These are phyloP conservation scores for Plectosphaerella plurivora DNA, from an alignment of 2,329 filamentous ascomycete genomes.

Conservation along the genomic window DNA sequence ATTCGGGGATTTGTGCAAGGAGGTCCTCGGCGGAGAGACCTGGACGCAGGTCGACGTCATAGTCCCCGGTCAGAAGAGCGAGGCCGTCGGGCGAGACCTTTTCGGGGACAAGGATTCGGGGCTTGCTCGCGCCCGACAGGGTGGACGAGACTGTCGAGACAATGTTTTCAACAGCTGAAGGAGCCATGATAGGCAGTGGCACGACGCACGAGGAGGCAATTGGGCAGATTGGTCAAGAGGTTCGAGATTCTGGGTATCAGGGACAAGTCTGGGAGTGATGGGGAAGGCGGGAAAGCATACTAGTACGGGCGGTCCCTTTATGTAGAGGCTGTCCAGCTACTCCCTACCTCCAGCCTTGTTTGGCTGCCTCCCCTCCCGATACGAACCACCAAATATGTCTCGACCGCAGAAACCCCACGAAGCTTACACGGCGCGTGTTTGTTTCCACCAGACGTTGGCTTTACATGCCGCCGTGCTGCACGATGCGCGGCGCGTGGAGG, in stretches of 20 bases:
- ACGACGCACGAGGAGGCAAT: not conserved
- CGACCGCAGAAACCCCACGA: too few relatives aligned
- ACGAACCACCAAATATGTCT: too few relatives aligned
- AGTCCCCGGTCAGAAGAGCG: slow-evolving; percentile 58
- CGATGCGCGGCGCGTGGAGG: not conserved
- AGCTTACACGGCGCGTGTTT: too few relatives aligned
- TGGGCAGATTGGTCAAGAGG: not conserved
- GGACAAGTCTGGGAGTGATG: not conserved
- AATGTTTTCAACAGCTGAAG: slow-evolving; percentile 18
- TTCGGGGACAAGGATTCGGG: slow-evolving; percentile 67
- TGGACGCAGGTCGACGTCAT: slow-evolving; percentile 66
- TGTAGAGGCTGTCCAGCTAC: not conserved
- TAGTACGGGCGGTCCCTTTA: not conserved
- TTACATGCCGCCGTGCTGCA: not conserved
- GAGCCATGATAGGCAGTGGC: slow-evolving; percentile 10
- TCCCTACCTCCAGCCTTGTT: not conserved
- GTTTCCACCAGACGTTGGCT: not conserved
- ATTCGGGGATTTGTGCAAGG: slow-evolving; percentile 60
- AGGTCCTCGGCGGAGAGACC: slow-evolving; percentile 61
- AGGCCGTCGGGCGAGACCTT: slow-evolving; percentile 78
- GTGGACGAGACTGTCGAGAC: slow-evolving; percentile 9
- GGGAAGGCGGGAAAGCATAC: not conserved
- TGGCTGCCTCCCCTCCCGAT: too few relatives aligned
- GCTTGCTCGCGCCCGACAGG: slow-evolving; percentile 13
- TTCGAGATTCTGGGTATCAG: not conserved